A percentile compares a stretch with the other conserved stretches of the same genome.
Conservation (phyloP, 208 protist genomes). For the Trypanosoma scelopori region DNA sequence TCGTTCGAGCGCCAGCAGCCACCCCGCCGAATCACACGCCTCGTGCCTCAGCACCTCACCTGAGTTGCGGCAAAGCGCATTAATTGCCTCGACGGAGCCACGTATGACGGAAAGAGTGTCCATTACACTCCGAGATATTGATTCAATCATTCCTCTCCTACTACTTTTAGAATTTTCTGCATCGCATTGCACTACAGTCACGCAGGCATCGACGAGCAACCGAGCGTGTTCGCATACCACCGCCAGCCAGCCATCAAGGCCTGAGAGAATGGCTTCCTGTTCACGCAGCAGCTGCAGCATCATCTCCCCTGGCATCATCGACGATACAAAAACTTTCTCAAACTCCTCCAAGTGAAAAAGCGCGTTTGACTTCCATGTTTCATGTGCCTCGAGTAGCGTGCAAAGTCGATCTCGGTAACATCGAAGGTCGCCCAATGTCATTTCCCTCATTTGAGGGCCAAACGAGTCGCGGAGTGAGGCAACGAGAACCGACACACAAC, state of each 20-base stretch:
- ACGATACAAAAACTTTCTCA: slow-evolving; percentile 22
- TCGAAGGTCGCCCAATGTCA: slow-evolving; percentile 50
- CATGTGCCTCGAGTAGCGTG: slow-evolving; percentile 53
- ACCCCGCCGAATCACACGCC: slow-evolving; percentile 22
- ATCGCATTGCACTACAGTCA: slow-evolving; percentile 15
- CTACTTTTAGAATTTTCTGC: not conserved
- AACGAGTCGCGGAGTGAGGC: slow-evolving; percentile 58
- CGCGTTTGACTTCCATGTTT: slow-evolving; percentile 34
- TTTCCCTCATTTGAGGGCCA: slow-evolving; percentile 30
- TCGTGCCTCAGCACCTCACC: not conserved
- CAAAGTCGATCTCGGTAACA: slow-evolving; percentile 54
- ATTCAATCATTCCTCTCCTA: slow-evolving; percentile 5
- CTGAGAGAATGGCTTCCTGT: slow-evolving; percentile 39
- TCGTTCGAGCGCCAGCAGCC: slow-evolving; percentile 49
- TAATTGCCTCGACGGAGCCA: slow-evolving; percentile 42
- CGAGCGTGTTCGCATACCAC: slow-evolving; percentile 54
- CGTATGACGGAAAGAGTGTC: slow-evolving; percentile 13
- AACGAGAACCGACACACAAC: slow-evolving; percentile 53
- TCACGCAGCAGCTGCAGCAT: slow-evolving; percentile 18
- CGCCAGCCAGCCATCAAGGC: slow-evolving; percentile 46
- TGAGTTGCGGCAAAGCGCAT: slow-evolving; percentile 22
- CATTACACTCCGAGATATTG: not conserved
- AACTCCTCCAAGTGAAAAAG: slow-evolving; percentile 39
- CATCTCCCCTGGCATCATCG: slow-evolving; percentile 1
- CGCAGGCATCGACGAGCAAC: slow-evolving; percentile 60